Conservation (phyloP, 129 eudicot genomes). For the Kitagawia praeruptora region DNA sequence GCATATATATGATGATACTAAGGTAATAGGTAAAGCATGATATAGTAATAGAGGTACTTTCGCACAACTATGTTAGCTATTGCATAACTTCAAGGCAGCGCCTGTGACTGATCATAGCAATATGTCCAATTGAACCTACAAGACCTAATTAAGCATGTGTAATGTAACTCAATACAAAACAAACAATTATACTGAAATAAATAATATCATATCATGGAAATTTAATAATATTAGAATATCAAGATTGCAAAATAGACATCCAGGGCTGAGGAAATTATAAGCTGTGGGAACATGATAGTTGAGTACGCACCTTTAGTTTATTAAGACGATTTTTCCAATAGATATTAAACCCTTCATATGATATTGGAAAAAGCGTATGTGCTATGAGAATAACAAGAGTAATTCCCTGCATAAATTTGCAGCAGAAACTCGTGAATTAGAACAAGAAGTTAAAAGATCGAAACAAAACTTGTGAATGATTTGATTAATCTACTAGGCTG, state of each 20-base stretch:
- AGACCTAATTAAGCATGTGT: too few relatives aligned
- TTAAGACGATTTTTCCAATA: constrained; percentile 70
- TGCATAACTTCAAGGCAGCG: too few relatives aligned
- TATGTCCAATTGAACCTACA: too few relatives aligned
- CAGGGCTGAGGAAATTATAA: neutral
- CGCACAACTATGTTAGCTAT: too few relatives aligned
- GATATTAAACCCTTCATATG: constrained; percentile 59
- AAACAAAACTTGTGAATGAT: neutral
- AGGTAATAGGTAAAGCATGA: too few relatives aligned
- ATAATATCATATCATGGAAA: neutral
- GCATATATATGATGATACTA: too few relatives aligned
- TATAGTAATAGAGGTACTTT: too few relatives aligned
- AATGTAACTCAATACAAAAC: neutral
- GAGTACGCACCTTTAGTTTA: constrained; percentile 50
- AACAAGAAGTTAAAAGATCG: neutral
- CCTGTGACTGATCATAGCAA: too few relatives aligned
- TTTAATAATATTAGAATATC: too few relatives aligned
- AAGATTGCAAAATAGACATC: neutral
- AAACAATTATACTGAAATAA: neutral
- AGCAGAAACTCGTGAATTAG: neutral
- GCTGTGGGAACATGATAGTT: neutral
- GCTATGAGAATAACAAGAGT: constrained; percentile 57
- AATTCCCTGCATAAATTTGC: constrained; percentile 54
- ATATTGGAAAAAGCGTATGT: constrained; percentile 58
- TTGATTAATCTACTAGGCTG: too few relatives aligned